Percentiles rank a stretch among this genome's conserved stretches.
Evolutionary conservation across 2,329 filamentous ascomycete species (phyloP).

Genomic region (Claviceps digitariae): DNA sequence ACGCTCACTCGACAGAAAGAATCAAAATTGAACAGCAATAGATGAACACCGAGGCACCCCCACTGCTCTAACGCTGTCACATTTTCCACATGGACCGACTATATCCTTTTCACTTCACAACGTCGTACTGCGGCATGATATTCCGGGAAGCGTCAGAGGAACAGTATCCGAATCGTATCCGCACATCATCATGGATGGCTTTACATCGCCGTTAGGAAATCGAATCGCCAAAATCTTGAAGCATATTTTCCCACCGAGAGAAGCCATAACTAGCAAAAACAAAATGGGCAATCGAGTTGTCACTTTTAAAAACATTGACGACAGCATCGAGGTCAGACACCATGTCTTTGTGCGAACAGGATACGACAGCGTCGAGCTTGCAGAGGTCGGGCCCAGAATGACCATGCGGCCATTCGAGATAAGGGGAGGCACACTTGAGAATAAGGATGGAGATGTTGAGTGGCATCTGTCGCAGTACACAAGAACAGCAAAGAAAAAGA

Average conservation of each 20-base stretch:
- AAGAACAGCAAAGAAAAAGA: constrained; percentile 85
- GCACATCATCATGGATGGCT: constrained; percentile 90
- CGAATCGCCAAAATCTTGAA: constrained; percentile 83
- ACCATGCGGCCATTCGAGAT: constrained; percentile 97
- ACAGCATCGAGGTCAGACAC: constrained; percentile 75
- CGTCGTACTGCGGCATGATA: constrained; percentile 82
- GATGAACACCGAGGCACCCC: constrained; percentile 79
- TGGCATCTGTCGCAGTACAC: constrained; percentile 97
- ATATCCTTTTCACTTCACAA: constrained; percentile 78
- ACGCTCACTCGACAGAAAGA: too few species aligned
- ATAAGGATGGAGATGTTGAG: constrained; percentile 88
- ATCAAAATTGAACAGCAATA: not conserved
- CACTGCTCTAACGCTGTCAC: constrained; percentile 74
- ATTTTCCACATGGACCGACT: constrained; percentile 77
- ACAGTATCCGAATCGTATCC: constrained; percentile 89
- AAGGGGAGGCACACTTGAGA: constrained; percentile 77
- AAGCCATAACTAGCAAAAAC: constrained; percentile 52
- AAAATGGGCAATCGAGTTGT: constrained; percentile 83
- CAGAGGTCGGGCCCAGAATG: constrained; percentile 87
- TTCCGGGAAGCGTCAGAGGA: constrained; percentile 73
- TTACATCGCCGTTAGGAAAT: constrained; percentile 65
- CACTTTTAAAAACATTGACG: constrained; percentile 88
- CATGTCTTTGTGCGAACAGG: constrained; percentile 85
- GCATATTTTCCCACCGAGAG: constrained; percentile 84
- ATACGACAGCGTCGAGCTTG: constrained; percentile 76